Evolutionary conservation across 1,284 basidiomycete species (phyloP).

Genomic region (Pseudozyma pruni): DNA sequence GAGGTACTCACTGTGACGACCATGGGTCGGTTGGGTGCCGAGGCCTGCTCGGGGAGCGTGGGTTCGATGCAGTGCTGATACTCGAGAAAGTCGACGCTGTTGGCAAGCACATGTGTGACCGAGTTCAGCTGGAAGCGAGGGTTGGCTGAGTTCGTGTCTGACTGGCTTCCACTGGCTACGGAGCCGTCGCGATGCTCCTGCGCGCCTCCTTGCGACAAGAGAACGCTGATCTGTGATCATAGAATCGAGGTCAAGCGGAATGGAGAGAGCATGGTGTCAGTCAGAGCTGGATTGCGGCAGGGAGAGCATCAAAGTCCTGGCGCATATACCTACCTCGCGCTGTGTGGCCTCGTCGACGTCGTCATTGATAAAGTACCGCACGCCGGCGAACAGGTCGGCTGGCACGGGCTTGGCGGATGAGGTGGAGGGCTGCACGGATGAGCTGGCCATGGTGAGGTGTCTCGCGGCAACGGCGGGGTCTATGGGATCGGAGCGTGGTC

Average conservation of each 20-base stretch:
- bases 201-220: slow-evolving; percentile 13
- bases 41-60: slow-evolving; percentile 14
- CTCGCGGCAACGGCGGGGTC: neutral
- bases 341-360: slow-evolving; percentile 30
- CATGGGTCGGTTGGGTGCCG: slow-evolving; percentile 11
- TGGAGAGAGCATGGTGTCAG: neutral
- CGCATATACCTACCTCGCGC: slow-evolving; percentile 17
- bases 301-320: neutral
- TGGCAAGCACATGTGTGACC: slow-evolving; percentile 70
- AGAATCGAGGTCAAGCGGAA: no score
- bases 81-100: slow-evolving; percentile 73
- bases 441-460: slow-evolving; percentile 6
- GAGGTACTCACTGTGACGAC: slow-evolving; percentile 38
- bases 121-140: slow-evolving; percentile 44
- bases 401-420: slow-evolving; percentile 5
- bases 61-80: slow-evolving; percentile 45
- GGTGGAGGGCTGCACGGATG: neutral
- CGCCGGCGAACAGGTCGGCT: slow-evolving; percentile 26
- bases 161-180: slow-evolving; percentile 10
- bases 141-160: neutral
- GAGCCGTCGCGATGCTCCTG: slow-evolving; percentile 3
- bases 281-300: neutral
- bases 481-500: neutral
- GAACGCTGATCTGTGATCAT: slow-evolving; percentile 10
- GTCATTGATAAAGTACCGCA: slow-evolving; percentile 44